phyloP scores from a whole-genome alignment of 208 protist species.

The Trypanosoma lewisi region DNA sequence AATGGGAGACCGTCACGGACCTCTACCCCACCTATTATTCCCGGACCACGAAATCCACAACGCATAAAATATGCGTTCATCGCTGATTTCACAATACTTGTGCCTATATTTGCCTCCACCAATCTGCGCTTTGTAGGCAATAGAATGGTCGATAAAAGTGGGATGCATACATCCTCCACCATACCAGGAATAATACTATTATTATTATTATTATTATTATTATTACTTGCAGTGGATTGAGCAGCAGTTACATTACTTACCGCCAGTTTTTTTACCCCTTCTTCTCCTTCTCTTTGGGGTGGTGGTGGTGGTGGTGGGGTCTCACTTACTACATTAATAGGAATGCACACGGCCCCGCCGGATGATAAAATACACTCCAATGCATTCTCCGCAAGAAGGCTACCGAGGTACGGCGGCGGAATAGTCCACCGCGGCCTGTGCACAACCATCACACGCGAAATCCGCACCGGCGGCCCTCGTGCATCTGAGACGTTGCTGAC shows the following conservation, averaged over 20 bases:
- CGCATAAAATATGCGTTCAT: conserved; percentile 65
- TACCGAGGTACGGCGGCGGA: conserved; percentile 26
- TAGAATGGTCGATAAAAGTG: conserved; percentile 34
- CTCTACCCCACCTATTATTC: conserved; percentile 33
- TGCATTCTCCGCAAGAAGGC: conserved; percentile 33
- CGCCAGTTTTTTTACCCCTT: too few species aligned
- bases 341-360: conserved; percentile 49
- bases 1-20: conserved; percentile 43
- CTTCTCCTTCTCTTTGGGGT: too few species aligned
- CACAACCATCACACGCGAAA: conserved; percentile 50
- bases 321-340: conserved; percentile 43
- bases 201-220: conserved; percentile 2
- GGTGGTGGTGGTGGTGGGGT: conserved; percentile 7
- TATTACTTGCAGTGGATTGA: too few species aligned
- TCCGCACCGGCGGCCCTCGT: conserved; percentile 31
- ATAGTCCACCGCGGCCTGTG: conserved; percentile 62
- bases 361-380: conserved; percentile 41
- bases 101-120: conserved; percentile 35
- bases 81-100: conserved; percentile 22
- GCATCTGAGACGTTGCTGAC: conserved; percentile 38
- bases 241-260: too few species aligned
- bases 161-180: conserved; percentile 48
- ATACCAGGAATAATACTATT: conserved; percentile 11
- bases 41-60: conserved; percentile 54
- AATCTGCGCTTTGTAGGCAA: conserved; percentile 12